Conservation (phyloP, 2,329 filamentous ascomycete genomes). For the Colletotrichum abscissum region DNA sequence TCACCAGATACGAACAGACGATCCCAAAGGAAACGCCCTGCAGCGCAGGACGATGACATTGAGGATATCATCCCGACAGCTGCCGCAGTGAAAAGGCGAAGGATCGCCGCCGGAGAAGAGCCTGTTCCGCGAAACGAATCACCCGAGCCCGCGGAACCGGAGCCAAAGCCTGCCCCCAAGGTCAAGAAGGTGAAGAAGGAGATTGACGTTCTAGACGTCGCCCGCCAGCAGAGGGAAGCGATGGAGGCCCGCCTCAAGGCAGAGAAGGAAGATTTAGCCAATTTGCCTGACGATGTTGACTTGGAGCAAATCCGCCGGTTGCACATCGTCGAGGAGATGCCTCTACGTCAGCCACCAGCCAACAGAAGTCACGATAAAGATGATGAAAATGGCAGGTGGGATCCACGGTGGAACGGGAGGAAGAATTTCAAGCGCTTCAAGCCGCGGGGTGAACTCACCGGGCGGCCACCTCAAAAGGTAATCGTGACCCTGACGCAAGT, state of each 20-base stretch:
- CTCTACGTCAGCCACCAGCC: constrained; percentile 60
- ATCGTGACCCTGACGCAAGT: constrained; percentile 80
- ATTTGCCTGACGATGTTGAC: constrained; percentile 72
- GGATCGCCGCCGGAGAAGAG: constrained; percentile 69
- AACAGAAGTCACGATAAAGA: constrained; percentile 60
- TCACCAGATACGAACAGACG: constrained; percentile 36
- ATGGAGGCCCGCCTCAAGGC: constrained; percentile 72
- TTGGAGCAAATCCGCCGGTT: constrained; percentile 79
- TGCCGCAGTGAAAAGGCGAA: constrained; percentile 81
- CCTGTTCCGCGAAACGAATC: constrained; percentile 49
- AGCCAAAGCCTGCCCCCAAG: constrained; percentile 44
- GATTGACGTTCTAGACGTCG: constrained; percentile 76
- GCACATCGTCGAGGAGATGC: constrained; percentile 81
- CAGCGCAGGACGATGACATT: constrained; percentile 68
- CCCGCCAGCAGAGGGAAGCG: constrained; percentile 69
- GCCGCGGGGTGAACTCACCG: constrained; percentile 61
- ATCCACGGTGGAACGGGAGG: constrained; percentile 90
- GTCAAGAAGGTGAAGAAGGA: constrained; percentile 66
- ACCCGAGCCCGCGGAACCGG: constrained; percentile 42
- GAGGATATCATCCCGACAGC: constrained; percentile 81
- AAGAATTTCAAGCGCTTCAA: constrained; percentile 96
- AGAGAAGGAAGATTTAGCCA: constrained; percentile 65
- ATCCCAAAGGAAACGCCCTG: constrained; percentile 58
- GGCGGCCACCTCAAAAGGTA: constrained; percentile 58
- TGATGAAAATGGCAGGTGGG: constrained; percentile 73